phyloP scores from a whole-genome alignment of 345 rosid species.

The Citrus cavaleriei region DNA sequence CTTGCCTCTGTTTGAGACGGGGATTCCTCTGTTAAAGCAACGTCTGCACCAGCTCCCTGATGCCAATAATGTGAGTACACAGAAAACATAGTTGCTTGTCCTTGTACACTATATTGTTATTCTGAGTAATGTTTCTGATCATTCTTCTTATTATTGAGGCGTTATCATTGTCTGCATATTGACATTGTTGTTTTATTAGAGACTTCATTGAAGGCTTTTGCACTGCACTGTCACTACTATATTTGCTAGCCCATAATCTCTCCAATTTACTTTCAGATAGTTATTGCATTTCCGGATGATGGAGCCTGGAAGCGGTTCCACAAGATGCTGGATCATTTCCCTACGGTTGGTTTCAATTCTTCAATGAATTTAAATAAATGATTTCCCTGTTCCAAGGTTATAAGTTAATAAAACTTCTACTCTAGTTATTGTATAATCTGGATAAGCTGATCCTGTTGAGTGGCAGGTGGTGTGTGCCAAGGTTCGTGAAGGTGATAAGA shows the following conservation, averaged over 20 bases:
- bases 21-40: conserved; percentile 82
- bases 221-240: not conserved
- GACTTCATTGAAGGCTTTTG: not conserved
- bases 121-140: not conserved
- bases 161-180: not conserved
- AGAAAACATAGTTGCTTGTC: not conserved
- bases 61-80: conserved; percentile 51
- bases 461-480: conserved; percentile 89
- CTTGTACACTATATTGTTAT: conserved; percentile 6
- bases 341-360: conserved; percentile 49
- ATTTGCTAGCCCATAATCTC: not conserved
- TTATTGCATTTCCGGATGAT: conserved; percentile 97
- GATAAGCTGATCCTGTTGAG: conserved; percentile 17
- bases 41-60: conserved; percentile 81
- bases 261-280: conserved; percentile 43
- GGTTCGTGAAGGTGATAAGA: conserved; percentile 94
- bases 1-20: conserved; percentile 95
- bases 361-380: not conserved
- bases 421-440: conserved; percentile 6
- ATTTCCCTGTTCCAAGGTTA: not conserved
- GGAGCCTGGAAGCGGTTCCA: conserved; percentile 99
- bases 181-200: not conserved
- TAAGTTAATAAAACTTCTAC: not conserved
- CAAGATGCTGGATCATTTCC: conserved; percentile 79
- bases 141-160: not conserved